phyloP scores from a whole-genome alignment of 257 asterid genomes.

The Scutellaria galericulata region DNA sequence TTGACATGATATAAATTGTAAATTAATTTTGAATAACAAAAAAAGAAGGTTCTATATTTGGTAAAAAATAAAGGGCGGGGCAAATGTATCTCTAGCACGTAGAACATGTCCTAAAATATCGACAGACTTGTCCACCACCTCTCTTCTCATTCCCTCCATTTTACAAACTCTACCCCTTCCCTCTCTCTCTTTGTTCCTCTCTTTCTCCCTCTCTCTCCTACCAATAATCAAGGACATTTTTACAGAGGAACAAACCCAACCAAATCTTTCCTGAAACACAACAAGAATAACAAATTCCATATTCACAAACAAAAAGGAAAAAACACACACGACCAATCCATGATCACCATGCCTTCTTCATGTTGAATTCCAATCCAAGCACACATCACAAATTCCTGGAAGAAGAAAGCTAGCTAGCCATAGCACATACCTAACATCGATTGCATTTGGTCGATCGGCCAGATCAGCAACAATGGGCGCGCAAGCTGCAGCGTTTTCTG shows the following conservation, averaged over 20 bases:
- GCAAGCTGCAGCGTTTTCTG: slow-evolving; percentile 46
- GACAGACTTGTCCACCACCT: too few species aligned
- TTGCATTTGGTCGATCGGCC: neutral
- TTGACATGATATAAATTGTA: too few species aligned
- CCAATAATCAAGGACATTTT: slow-evolving; percentile 40
- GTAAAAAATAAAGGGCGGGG: slow-evolving; percentile 25
- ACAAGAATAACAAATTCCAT: neutral
- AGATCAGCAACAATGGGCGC: slow-evolving; percentile 51
- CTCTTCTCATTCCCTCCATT: slow-evolving; percentile 37
- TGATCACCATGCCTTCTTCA: slow-evolving; percentile 5
- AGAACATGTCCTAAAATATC: slow-evolving; percentile 16
- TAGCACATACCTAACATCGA: neutral
- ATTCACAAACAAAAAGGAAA: neutral
- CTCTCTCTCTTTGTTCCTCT: slow-evolving; percentile 22
- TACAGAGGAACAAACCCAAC: slow-evolving; percentile 28
- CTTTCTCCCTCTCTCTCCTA: slow-evolving; percentile 19
- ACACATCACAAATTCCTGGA: neutral
- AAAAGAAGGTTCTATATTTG: neutral
- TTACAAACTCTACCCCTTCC: slow-evolving; percentile 20
- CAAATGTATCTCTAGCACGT: slow-evolving; percentile 14
- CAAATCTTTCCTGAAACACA: slow-evolving; percentile 3
- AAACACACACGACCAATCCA: slow-evolving; percentile 12
- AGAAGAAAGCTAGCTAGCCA: neutral
- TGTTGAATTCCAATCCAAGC: slow-evolving; percentile 14
- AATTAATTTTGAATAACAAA: too few species aligned